Evolutionary conservation across 129 eudicot species (phyloP), one percentile per base, ranked within the genome.

Genomic region (Rutidosis leptorrhynchoides): DNA sequence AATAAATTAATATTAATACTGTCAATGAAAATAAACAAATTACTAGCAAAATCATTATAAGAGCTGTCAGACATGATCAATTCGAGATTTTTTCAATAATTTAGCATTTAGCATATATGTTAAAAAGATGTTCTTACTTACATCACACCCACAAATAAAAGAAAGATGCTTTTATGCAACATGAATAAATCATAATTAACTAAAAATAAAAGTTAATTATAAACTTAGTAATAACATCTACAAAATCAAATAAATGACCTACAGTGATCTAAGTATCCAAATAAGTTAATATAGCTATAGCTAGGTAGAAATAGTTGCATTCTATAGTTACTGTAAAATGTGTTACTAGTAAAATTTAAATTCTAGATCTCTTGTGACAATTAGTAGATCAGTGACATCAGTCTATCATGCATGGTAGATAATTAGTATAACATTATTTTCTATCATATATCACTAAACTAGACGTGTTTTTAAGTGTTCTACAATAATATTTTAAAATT

Each of bases 131-230:
- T 37, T 65, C 43, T 46, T 45, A 51, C 62, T 52, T 67, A 51
- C 62, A 67, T 67, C 71, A 51, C 71, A 51, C 61, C 71, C 71
- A 67, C 62, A 67, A 67, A 67, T 51, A 29, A 25, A 57, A 25
- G 35, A 22, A 20, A 56, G 71, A 40, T 55, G 37, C 64, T 58
- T 55, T 56, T 35, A 10, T 57, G 19, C 48, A 29, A 7, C 2
- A 67, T 10, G 5, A 29, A 67, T 28, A 28, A 12, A 28, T 10
- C 25, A 16, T 27, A 3, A 37, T 37, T 67, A 30, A 32, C 15
- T 67, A 19, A 51, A 51, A 49, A 19, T 3, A 23, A 62, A 22
- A 37, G 15, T 33, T 11, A 22, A 5, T 60, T 20, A 37, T 23
- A 61, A 30, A 61, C 7, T 0, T 22, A 32, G n/a, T 29, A 49